Percentiles rank a stretch among this genome's conserved stretches.
Evolutionary conservation across 352 stramenopile species (phyloP).

Genomic region (Thraustotheca clavata): DNA sequence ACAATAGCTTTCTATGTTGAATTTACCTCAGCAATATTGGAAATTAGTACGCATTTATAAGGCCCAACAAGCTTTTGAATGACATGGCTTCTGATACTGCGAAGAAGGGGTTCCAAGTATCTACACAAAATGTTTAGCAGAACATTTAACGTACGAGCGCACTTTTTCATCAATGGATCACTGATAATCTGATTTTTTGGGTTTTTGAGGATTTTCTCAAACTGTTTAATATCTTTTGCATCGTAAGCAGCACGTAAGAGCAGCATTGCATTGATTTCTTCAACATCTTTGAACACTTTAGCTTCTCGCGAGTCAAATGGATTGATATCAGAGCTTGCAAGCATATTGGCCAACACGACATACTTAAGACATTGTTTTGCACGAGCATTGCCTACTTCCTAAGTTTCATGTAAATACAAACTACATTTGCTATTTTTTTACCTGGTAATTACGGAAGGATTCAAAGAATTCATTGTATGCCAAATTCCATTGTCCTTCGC

Average conservation of each 20-base stretch:
- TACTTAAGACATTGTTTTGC: conserved; percentile 90
- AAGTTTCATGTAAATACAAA: background rate
- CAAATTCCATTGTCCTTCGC: conserved; percentile 79
- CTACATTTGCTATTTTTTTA: background rate
- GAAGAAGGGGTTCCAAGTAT: conserved; percentile 85
- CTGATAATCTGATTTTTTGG: conserved; percentile 87
- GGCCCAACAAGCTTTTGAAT: conserved; percentile 86
- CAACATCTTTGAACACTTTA: conserved; percentile 85
- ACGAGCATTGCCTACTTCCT: conserved; percentile 77
- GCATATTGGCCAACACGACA: conserved; percentile 89
- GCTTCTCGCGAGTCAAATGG: conserved; percentile 90
- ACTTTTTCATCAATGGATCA: conserved; percentile 90
- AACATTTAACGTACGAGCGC: too few relatives aligned
- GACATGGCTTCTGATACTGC: conserved; percentile 91
- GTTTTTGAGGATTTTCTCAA: conserved; percentile 88
- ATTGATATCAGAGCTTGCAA: conserved; percentile 88
- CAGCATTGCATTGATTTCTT: conserved; percentile 72
- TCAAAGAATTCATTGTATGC: conserved; percentile 94
- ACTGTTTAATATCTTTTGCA: conserved; percentile 87
- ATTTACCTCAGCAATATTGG: conserved; percentile 54
- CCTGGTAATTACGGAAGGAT: conserved; percentile 89
- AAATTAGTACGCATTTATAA: conserved; percentile 87
- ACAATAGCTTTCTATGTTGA: background rate
- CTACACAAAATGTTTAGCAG: too few relatives aligned
- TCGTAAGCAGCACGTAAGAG: conserved; percentile 54